A percentile compares a stretch with the other conserved stretches of the same genome.
Evolutionary conservation across 129 eudicot species (phyloP).

Genomic region (Erigeron canadensis): DNA sequence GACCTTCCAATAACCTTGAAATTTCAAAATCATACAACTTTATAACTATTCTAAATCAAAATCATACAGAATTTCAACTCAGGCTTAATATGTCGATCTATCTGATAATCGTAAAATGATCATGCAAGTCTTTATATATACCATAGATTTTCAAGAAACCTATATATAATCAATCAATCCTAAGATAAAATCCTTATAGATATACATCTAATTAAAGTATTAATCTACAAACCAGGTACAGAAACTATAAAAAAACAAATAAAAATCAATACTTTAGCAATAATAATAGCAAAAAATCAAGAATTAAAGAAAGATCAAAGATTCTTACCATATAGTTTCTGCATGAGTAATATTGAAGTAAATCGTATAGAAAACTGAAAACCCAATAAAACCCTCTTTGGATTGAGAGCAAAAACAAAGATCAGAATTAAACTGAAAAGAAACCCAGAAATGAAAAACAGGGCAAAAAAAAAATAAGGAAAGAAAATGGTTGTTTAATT

Average conservation of each 20-base stretch:
- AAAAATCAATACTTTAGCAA: constrained; percentile 19
- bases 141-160: not conserved
- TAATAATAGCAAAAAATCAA: not conserved
- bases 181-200: constrained; percentile 5
- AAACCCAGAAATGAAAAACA: constrained; percentile 56
- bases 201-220: not conserved
- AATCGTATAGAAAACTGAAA: constrained; percentile 35
- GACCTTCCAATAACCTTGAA: not conserved
- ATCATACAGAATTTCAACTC: not conserved
- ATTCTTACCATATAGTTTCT: constrained; percentile 59
- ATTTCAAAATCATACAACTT: not conserved
- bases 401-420: constrained; percentile 58
- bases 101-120: too few relatives aligned
- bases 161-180: not conserved
- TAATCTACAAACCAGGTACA: constrained; percentile 1
- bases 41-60: not conserved
- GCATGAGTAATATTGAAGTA: constrained; percentile 48
- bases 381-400: constrained; percentile 51
- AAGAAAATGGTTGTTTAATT: constrained; percentile 20
- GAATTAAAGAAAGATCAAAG: not conserved
- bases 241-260: not conserved
- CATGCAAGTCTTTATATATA: too few relatives aligned
- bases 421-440: constrained; percentile 22
- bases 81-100: too few relatives aligned
- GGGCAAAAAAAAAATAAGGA: constrained; percentile 61